Base-by-base conservation (phyloP, 345 rosid genomes). In the Nephelium lappaceum region DNA sequence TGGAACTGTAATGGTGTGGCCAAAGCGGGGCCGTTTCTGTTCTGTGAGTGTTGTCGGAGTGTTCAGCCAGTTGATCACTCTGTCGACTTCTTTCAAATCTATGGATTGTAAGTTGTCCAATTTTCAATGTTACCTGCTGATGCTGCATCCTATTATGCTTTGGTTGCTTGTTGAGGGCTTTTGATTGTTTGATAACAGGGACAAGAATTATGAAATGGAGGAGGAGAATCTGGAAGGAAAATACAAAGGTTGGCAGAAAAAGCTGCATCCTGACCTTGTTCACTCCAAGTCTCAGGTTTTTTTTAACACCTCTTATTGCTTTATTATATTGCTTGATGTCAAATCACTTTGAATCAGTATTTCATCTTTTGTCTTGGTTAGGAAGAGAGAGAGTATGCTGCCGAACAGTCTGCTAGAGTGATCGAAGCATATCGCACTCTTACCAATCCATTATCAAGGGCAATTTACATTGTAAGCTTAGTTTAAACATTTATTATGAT, bases 211-310 rank as follows among this genome's bases (percentile, higher is more conserved):
- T 80, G 97, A 86, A 24, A 79, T 91, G 18, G 89, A 85, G 76
- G 89, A 68, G 77, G 85, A 77, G 23, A 87, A 86, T 79, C 84
- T 96, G 81, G 95, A 90, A 49, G 80, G 89, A 24, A 96, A 87
- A 80, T 94, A 93, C 79, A 93, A 91, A 81, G 89, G 83, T 53
- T 92, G 98, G 97, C 99, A 96, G 87, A 96, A 94, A 86, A 92
- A 91, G 83, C 62, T 96, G 68, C 98, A 96, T 86, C 99, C 99
- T 74, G 99, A 96, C 87, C 85, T 96, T 74, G 99, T 96, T 77
- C 98, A 96, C 83, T 86, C 92, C 8, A 96, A 96, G 80, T 93
- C 99, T 4, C 77, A 94, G 98, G 99, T 96, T 23, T 81, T 73
- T 64, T 66, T 23, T 16, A 43, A 36, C 39, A n/a, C 16, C 14